Evolutionary conservation across 2,329 filamentous ascomycete genomes (phyloP).

Genomic region (Alternaria hordeiaustralica): DNA sequence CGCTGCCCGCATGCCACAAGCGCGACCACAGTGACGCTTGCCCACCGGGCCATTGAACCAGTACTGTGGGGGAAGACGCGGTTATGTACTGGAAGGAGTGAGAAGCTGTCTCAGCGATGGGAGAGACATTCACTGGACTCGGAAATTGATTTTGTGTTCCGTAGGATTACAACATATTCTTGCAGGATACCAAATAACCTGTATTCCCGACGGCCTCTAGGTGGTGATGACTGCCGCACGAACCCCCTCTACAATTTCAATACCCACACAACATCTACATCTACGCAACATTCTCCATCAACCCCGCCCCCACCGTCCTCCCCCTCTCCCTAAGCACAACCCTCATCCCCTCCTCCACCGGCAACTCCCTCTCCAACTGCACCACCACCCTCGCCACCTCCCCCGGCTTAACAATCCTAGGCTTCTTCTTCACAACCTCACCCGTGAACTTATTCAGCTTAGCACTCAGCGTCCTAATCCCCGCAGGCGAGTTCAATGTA

Average conservation of each 20-base stretch:
- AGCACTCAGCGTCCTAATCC: slow-evolving; percentile 74
- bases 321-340: slow-evolving; percentile 83
- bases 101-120: background rate
- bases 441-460: slow-evolving; percentile 81
- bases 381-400: slow-evolving; percentile 79
- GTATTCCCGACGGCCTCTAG: background rate
- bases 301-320: slow-evolving; percentile 83
- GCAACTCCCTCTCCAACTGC: slow-evolving; percentile 74
- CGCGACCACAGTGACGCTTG: background rate
- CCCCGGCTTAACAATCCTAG: slow-evolving; percentile 81
- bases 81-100: background rate
- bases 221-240: too few species aligned
- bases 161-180: background rate
- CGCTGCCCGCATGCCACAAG: background rate
- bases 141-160: background rate
- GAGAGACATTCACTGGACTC: background rate
- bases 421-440: slow-evolving; percentile 78
- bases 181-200: background rate
- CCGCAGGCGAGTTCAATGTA: slow-evolving; percentile 77
- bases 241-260: too few species aligned
- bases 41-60: background rate
- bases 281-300: slow-evolving; percentile 66
- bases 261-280: background rate
- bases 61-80: too few species aligned
- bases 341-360: slow-evolving; percentile 79